Evolutionary conservation across 441 rosid species (phyloP).

Genomic region (Eruca vesicaria): DNA sequence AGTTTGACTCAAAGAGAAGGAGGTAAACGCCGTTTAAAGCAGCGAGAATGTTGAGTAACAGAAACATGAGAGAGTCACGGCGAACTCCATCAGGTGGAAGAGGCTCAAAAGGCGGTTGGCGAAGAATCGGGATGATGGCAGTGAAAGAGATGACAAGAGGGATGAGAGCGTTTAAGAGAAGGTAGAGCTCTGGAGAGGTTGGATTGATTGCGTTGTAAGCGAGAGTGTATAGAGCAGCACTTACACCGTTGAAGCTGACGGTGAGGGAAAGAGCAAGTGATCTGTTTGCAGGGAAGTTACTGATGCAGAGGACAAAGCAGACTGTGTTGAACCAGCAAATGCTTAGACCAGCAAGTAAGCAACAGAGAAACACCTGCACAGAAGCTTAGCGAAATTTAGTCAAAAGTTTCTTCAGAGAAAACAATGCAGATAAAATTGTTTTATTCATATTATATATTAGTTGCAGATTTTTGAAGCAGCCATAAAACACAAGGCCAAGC

Average conservation of each 20-base stretch:
- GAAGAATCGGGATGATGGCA: conserved; percentile 77
- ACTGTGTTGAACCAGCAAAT: conserved; percentile 99
- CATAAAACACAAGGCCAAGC: background rate
- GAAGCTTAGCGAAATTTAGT: background rate
- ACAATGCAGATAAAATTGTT: background rate
- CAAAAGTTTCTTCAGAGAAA: background rate
- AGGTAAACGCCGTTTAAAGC: conserved; percentile 75
- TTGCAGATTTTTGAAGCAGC: background rate
- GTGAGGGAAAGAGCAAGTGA: conserved; percentile 91
- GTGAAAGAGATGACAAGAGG: conserved; percentile 64
- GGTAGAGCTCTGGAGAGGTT: conserved; percentile 57
- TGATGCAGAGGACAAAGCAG: conserved; percentile 85
- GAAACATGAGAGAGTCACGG: conserved; percentile 71
- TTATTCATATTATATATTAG: background rate
- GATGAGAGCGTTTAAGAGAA: conserved; percentile 67
- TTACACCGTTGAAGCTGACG: conserved; percentile 90
- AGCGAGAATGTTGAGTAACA: conserved; percentile 69
- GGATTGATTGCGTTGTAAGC: conserved; percentile 67
- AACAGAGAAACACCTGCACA: conserved; percentile 73
- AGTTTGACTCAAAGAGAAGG: conserved; percentile 52
- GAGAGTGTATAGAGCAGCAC: conserved; percentile 83
- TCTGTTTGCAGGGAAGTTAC: conserved; percentile 70
- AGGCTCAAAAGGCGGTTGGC: conserved; percentile 82
- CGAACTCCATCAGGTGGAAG: conserved; percentile 67
- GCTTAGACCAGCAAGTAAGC: conserved; percentile 85